A percentile compares a stretch with the other conserved stretches of the same genome.
Evolutionary conservation across 768 basidiomycete genomes (phyloP).

Genomic region (Brasilioporus rufonigricans): DNA sequence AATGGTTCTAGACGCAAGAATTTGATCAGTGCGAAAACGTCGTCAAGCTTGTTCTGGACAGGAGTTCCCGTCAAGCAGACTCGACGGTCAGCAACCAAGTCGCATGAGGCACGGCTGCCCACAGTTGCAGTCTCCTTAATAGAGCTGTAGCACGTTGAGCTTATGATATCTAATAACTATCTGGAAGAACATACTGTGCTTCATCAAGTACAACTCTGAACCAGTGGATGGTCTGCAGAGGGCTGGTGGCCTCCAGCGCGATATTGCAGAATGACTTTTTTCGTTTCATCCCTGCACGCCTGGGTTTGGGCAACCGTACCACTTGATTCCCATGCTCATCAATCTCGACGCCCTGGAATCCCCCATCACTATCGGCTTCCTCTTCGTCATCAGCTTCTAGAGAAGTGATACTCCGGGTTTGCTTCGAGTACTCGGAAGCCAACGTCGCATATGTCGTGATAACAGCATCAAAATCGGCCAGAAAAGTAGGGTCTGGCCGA

Average conservation of each 20-base stretch:
- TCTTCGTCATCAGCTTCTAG: constrained; percentile 67
- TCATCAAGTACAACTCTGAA: constrained; percentile 93
- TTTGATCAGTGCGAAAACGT: constrained; percentile 95
- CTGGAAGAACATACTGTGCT: constrained; percentile 74
- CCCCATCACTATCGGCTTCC: constrained; percentile 63
- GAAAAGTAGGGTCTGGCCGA: constrained; percentile 77
- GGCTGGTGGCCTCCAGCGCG: constrained; percentile 58
- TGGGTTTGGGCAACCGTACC: constrained; percentile 57
- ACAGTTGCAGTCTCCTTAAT: constrained; percentile 97
- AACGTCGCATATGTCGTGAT: constrained; percentile 97
- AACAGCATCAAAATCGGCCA: constrained; percentile 94
- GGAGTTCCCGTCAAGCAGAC: constrained; percentile 97
- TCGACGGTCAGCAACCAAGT: constrained; percentile 89
- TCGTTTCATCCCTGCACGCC: constrained; percentile 66
- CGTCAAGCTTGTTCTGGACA: constrained; percentile 98
- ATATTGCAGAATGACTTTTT: constrained; percentile 49
- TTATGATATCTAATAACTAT: background rate
- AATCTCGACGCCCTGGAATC: constrained; percentile 57
- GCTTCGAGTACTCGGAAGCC: constrained; percentile 92
- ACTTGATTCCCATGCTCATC: constrained; percentile 68
- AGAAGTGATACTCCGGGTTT: constrained; percentile 60
- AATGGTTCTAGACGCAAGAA: constrained; percentile 91
- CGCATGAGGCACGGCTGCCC: constrained; percentile 92
- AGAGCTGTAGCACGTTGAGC: constrained; percentile 50
- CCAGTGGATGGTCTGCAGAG: constrained; percentile 94